phyloP scores from a whole-genome alignment of 257 asterid species.

The Gardenia jasminoides region DNA sequence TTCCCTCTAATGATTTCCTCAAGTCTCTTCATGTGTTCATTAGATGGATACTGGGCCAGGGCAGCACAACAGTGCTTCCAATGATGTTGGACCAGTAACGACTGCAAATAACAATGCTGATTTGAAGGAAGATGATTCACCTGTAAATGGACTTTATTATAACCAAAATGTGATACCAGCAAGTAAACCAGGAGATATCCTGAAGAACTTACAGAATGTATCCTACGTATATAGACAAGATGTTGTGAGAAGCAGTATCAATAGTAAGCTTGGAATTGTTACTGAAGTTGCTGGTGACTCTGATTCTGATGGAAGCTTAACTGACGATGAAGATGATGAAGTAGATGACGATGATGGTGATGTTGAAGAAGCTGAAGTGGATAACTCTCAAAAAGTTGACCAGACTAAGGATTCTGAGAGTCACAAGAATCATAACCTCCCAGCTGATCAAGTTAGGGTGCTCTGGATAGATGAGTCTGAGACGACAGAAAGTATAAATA shows the following conservation, averaged over 20 bases:
- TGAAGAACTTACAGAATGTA: constrained; percentile 51
- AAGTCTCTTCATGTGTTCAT: constrained; percentile 20
- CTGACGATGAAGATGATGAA: constrained; percentile 43
- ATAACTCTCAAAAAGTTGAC: constrained; percentile 32
- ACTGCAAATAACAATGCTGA: constrained; percentile 22
- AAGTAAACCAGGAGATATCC: constrained; percentile 54
- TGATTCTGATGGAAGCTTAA: constrained; percentile 77
- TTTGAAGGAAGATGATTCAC: constrained; percentile 32
- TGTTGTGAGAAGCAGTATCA: constrained; percentile 59
- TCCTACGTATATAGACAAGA: constrained; percentile 85
- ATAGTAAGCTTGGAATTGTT: constrained; percentile 68
- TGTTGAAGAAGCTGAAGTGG: constrained; percentile 39
- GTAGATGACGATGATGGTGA: constrained; percentile 38
- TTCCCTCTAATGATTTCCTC: constrained; percentile 4
- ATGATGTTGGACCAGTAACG: constrained; percentile 30
- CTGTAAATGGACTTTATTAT: constrained; percentile 23
- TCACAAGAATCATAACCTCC: constrained; percentile 50
- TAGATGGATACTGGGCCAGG: constrained; percentile 69
- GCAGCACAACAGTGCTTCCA: constrained; percentile 23
- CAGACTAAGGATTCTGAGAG: constrained; percentile 36
- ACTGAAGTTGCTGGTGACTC: constrained; percentile 96
- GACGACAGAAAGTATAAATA: constrained; percentile 51
- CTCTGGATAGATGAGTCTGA: constrained; percentile 86
- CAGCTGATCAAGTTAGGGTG: constrained; percentile 79
- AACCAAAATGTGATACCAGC: constrained; percentile 36